Evolutionary conservation across 192 early-diverging fungal genomes (phyloP).

Genomic region (Entrophospora sp.): DNA sequence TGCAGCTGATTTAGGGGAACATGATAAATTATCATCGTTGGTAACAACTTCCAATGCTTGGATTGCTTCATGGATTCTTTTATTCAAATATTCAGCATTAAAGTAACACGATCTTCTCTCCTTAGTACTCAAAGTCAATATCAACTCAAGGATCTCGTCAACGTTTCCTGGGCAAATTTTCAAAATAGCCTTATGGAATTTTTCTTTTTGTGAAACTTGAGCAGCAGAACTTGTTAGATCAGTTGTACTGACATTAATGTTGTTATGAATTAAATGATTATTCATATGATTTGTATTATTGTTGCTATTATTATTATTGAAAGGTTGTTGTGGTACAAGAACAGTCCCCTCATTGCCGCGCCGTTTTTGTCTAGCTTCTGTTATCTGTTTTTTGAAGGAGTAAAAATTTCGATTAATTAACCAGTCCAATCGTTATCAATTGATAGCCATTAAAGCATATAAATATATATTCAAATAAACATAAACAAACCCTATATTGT

Average conservation of each 20-base stretch:
- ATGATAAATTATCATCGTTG: conserved; percentile 5
- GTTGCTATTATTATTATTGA: not conserved
- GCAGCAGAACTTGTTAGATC: too few species aligned
- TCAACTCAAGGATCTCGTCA: conserved; percentile 34
- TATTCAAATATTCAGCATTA: conserved; percentile 32
- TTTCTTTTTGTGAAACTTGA: conserved; percentile 23
- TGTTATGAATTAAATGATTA: not conserved
- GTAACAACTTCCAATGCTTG: conserved; percentile 26
- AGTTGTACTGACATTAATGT: not conserved
- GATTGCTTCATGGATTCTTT: conserved; percentile 28
- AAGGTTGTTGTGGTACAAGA: not conserved
- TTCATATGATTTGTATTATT: too few species aligned
- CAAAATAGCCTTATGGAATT: conserved; percentile 27
- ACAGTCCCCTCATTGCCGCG: not conserved
- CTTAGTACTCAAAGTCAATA: conserved; percentile 34
- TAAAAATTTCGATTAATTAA: not conserved
- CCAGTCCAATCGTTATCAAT: not conserved
- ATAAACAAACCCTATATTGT: conserved; percentile 6
- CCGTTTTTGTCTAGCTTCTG: conserved; percentile 7
- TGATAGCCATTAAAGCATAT: not conserved
- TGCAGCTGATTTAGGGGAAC: not conserved
- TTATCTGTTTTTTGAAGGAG: too few species aligned
- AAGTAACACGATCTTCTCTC: conserved; percentile 38
- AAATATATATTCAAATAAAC: not conserved
- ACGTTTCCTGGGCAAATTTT: conserved; percentile 16